Conservation (phyloP, 2,329 filamentous ascomycete species). For the Sporothrix mexicana region DNA sequence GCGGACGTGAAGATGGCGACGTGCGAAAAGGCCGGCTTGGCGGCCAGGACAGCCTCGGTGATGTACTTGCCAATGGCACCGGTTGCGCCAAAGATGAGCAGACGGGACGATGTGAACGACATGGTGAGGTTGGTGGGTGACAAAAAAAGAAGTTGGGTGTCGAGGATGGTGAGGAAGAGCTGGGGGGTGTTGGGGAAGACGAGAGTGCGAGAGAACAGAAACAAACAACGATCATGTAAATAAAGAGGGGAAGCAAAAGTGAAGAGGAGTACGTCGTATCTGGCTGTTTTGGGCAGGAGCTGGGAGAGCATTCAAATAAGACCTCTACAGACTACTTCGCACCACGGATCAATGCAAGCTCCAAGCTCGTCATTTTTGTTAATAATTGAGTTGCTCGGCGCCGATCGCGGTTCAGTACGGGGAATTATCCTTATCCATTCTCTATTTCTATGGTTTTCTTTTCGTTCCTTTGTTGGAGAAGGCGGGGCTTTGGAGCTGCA, state of each 20-base stretch:
- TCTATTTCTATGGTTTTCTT: neutral
- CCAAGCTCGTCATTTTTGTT: neutral
- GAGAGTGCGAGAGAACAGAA: no score
- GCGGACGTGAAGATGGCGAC: conserved; percentile 52
- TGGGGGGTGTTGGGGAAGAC: no score
- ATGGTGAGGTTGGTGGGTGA: neutral
- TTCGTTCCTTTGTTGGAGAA: conserved; percentile 6
- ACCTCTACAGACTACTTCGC: no score
- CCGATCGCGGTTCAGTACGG: neutral
- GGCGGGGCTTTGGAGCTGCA: conserved; percentile 16
- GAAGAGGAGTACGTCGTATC: neutral
- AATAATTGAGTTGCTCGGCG: neutral
- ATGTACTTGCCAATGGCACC: conserved; percentile 48
- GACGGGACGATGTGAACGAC: conserved; percentile 33
- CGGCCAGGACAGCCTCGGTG: conserved; percentile 44
- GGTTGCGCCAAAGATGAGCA: conserved; percentile 46
- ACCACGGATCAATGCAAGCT: neutral
- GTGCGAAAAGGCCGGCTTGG: conserved; percentile 43
- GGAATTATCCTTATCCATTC: no score
- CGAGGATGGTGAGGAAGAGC: no score
- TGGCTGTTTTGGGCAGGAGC: neutral
- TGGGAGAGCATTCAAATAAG: neutral
- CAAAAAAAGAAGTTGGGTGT: no score
- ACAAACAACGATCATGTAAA: neutral
- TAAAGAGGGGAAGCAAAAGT: neutral